phyloP scores from a whole-genome alignment of 2,329 filamentous ascomycete species.

The Zasmidium cellare region DNA sequence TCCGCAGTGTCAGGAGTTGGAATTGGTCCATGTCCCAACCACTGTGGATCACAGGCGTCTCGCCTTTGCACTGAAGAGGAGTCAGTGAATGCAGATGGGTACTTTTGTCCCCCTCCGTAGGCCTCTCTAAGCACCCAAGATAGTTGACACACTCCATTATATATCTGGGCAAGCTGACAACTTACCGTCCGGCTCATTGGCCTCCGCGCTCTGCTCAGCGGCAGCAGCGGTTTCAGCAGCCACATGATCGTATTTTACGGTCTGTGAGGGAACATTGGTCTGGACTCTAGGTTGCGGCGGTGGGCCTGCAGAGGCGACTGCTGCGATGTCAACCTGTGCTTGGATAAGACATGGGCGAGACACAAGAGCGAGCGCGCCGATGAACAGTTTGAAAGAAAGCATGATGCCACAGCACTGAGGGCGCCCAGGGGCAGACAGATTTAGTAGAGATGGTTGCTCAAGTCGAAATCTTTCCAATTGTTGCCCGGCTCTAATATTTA shows the following conservation, averaged over 20 bases:
- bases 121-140: too few relatives aligned
- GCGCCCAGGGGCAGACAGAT: not conserved
- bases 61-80: not conserved
- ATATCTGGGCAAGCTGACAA: not conserved
- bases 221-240: constrained; percentile 4
- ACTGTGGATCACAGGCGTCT: constrained; percentile 10
- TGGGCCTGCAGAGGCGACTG: constrained; percentile 10
- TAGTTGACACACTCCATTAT: too few relatives aligned
- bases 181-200: not conserved
- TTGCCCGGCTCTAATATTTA: not conserved
- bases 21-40: constrained; percentile 6
- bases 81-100: not conserved
- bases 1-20: constrained; percentile 10
- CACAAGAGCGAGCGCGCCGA: not conserved
- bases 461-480: too few relatives aligned
- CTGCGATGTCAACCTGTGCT: constrained; percentile 9
- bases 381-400: not conserved
- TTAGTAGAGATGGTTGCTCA: not conserved
- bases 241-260: constrained; percentile 4
- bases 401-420: not conserved
- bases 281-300: constrained; percentile 6
- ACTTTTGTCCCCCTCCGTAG: too few relatives aligned
- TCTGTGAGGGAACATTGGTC: constrained; percentile 11
- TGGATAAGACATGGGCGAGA: not conserved
- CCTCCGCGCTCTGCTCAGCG: constrained; percentile 6